Conservation (phyloP, 2,329 filamentous ascomycete genomes). For the Fonsecaea nubica region DNA sequence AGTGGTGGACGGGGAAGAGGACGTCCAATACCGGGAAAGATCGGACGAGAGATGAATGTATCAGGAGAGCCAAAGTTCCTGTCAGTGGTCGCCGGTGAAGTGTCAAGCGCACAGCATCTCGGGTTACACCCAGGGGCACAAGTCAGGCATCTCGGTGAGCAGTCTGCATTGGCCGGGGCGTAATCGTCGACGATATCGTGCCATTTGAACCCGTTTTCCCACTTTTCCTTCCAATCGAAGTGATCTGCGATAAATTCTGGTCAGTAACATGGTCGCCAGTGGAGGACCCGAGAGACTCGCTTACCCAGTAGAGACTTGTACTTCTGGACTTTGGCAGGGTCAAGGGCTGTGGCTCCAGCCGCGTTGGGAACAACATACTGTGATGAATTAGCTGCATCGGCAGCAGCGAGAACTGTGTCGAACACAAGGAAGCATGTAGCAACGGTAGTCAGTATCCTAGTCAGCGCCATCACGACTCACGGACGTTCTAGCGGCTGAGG, state of each 20-base stretch:
- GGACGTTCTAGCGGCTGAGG: not conserved
- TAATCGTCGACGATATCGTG: constrained; percentile 24
- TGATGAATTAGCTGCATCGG: constrained; percentile 17
- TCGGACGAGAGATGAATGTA: not conserved
- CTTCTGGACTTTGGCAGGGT: constrained; percentile 19
- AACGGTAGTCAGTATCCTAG: constrained; percentile 12
- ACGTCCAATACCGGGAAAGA: not conserved
- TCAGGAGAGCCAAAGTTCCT: not conserved
- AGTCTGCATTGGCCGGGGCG: constrained; percentile 5
- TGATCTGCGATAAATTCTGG: not conserved
- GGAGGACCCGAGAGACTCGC: not conserved
- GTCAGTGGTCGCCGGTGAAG: not conserved
- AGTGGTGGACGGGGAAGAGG: constrained; percentile 20
- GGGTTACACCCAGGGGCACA: constrained; percentile 30
- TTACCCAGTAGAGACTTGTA: constrained; percentile 25
- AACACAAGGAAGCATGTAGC: constrained; percentile 9
- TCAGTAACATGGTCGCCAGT: not conserved
- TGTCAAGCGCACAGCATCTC: constrained; percentile 21
- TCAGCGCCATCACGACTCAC: constrained; percentile 8
- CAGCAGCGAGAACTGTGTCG: constrained; percentile 8
- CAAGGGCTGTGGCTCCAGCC: constrained; percentile 6
- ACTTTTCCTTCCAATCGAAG: constrained; percentile 1
- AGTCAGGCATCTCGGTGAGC: constrained; percentile 18
- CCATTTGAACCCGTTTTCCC: constrained; percentile 29
- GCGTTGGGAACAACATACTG: constrained; percentile 24